A percentile compares a stretch with the other conserved stretches of the same genome.
phyloP scores from a whole-genome alignment of 768 basidiomycete genomes.

The Suillus bovinus region DNA sequence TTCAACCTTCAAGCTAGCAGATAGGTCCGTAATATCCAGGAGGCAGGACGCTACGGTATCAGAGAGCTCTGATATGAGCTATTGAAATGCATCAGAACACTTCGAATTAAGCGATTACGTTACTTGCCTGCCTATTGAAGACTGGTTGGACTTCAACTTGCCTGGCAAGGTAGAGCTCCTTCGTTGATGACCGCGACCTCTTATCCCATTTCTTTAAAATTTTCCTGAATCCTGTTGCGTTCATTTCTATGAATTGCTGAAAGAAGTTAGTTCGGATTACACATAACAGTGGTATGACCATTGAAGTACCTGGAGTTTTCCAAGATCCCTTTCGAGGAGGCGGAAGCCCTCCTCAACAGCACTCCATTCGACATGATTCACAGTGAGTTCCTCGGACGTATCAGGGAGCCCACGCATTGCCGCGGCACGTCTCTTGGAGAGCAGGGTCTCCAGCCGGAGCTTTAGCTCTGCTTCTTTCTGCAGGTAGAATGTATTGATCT shows the following conservation, averaged over 20 bases:
- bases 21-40: conserved; percentile 74
- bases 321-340: conserved; percentile 89
- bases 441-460: conserved; percentile 85
- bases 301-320: conserved; percentile 81
- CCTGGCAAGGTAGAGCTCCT: conserved; percentile 91
- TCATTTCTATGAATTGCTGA: conserved; percentile 96
- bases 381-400: conserved; percentile 54
- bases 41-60: conserved; percentile 88
- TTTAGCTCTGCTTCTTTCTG: conserved; percentile 96
- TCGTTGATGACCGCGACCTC: conserved; percentile 91
- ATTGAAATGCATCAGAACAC: conserved; percentile 18
- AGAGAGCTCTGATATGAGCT: conserved; percentile 94
- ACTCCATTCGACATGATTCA: conserved; percentile 83
- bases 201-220: conserved; percentile 99
- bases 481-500: conserved; percentile 99
- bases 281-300: conserved; percentile 13
- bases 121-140: conserved; percentile 88
- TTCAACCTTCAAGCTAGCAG: conserved; percentile 76
- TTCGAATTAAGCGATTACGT: conserved; percentile 4
- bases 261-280: conserved; percentile 23
- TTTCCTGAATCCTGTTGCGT: conserved; percentile 95
- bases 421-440: conserved; percentile 90
- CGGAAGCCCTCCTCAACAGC: conserved; percentile 97
- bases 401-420: conserved; percentile 73
- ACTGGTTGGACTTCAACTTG: conserved; percentile 99